Evolutionary conservation across 345 rosid genomes (phyloP).

Genomic region (Hibiscus syriacus): DNA sequence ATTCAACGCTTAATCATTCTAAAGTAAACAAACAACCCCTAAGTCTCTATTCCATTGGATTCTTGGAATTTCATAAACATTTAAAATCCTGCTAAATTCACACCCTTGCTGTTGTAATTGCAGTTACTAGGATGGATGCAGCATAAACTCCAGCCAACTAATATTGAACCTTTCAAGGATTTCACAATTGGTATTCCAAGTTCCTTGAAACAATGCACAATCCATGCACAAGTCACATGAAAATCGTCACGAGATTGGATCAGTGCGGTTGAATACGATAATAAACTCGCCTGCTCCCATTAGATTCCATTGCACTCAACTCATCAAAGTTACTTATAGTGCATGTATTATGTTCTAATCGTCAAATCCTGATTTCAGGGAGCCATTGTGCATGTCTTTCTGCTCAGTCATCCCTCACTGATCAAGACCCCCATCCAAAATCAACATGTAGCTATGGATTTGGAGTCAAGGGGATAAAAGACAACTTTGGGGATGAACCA

Average conservation of each 20-base stretch:
- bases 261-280: neutral
- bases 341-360: constrained; percentile 11
- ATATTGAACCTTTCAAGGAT: constrained; percentile 50
- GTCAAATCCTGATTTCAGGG: constrained; percentile 9
- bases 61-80: constrained; percentile 7
- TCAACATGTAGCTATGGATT: constrained; percentile 34
- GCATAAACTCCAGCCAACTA: constrained; percentile 36
- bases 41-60: constrained; percentile 22
- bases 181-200: constrained; percentile 36
- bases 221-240: neutral
- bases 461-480: constrained; percentile 20
- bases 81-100: constrained; percentile 20
- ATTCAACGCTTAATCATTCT: too few relatives aligned
- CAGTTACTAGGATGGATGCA: constrained; percentile 83
- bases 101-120: constrained; percentile 27
- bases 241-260: neutral
- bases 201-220: neutral
- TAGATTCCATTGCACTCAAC: neutral
- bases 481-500: constrained; percentile 26
- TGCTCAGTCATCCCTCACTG: constrained; percentile 45
- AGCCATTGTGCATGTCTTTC: too few relatives aligned
- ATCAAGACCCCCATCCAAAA: constrained; percentile 24
- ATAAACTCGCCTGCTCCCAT: neutral
- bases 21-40: too few relatives aligned
- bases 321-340: neutral